phyloP scores from a whole-genome alignment of 768 basidiomycete genomes.

The Lepiota venenata region DNA sequence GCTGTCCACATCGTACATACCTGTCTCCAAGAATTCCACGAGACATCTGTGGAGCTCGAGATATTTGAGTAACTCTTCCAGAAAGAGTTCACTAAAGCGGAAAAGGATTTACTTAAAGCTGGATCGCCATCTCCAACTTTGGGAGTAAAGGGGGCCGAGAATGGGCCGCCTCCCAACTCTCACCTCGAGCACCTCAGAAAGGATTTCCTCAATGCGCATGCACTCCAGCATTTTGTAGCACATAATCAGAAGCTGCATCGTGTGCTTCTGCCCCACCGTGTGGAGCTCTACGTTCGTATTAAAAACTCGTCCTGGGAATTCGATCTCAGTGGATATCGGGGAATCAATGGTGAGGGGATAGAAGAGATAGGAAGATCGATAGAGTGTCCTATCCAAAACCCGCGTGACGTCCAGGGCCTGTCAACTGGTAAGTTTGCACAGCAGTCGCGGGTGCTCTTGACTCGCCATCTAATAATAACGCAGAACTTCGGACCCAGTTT shows the following conservation, averaged over 20 bases:
- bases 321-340: not conserved
- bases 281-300: conserved; percentile 5
- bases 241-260: conserved; percentile 1
- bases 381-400: not conserved
- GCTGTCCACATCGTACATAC: not conserved
- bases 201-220: conserved; percentile 4
- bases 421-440: not conserved
- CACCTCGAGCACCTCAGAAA: not conserved
- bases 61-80: not conserved
- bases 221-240: not conserved
- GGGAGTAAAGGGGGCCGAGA: too few relatives aligned
- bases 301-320: not conserved
- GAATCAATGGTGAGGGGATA: not conserved
- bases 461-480: not conserved
- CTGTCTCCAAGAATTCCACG: conserved; percentile 3
- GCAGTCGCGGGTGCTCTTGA: not conserved
- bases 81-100: not conserved
- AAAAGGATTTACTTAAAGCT: not conserved
- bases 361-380: not conserved
- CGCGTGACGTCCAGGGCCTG: not conserved
- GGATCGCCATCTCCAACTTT: not conserved
- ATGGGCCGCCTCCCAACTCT: not conserved
- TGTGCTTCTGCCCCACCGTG: conserved; percentile 1
- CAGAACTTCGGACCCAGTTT: not conserved
- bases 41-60: not conserved